Base-by-base conservation (phyloP, 306 rosid species). In the Macrotyloma uniflorum region DNA sequence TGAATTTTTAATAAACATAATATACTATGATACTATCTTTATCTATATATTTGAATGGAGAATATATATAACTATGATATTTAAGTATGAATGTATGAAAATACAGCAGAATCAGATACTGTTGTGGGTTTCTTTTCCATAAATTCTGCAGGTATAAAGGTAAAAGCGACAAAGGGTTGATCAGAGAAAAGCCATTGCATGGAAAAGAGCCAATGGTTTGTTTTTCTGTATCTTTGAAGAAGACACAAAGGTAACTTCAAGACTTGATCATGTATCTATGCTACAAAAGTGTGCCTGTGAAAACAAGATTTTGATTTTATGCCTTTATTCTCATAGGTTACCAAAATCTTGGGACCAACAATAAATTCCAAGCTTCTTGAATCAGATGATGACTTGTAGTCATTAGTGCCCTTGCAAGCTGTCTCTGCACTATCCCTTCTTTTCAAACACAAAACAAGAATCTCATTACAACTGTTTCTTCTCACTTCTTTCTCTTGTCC, bases 331-430 rank as follows among this genome's bases (percentile, higher is more conserved):
- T 10, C 15, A 42, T 62, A 33, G 18, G 33, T 23, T 80, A 26
- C 79, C 19, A 75, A 65, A 73, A 23, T 75, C 54, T 78, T 59
- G 86, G 88, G 89, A 86, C 87, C 88, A 78, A 63, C 86, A 77
- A 67, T 40, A 51, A 77, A 72, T 76, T 84, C 74, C 55, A 77
- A 45, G 28, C 82, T 74, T 35, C 69, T 49, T 36, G 67, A 68
- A 61, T 75, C 47, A 46, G 74, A 63, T 70, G 9, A n/a, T 42
- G 38, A 28, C 40, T 28, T 32, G 5, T 62, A 58, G 67, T 67
- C 15, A 38, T 9, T 5, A 6, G n/a, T 62, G 45, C 68, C 78
- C 75, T 30, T 79, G 75, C 54, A 81, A 66, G 78, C 77, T 80
- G 74, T 74, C 75, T 49, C 68, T 49, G 59, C 74, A 36, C 35